phyloP scores from a whole-genome alignment of 2,329 filamentous ascomycete species.

The Hansfordia pulvinata region DNA sequence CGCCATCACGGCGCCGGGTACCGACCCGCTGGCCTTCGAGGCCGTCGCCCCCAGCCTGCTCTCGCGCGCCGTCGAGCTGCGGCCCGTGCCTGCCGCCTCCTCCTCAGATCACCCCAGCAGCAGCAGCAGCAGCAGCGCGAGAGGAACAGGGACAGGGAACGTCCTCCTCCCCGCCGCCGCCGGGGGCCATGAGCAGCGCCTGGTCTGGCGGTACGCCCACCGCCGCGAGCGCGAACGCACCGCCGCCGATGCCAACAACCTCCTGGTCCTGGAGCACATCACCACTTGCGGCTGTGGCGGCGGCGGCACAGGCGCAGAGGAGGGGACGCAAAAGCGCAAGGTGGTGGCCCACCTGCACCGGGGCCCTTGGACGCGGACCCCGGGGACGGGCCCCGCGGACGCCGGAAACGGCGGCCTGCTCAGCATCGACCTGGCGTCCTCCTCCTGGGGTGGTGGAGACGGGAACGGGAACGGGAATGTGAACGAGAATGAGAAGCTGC shows the following conservation, averaged over 20 bases:
- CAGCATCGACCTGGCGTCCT: slow-evolving; percentile 25
- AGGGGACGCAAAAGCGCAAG: too few relatives aligned
- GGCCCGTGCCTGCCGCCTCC: slow-evolving; percentile 32
- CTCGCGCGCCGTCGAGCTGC: slow-evolving; percentile 28
- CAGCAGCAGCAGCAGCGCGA: too few relatives aligned
- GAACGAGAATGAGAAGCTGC: slow-evolving; percentile 10
- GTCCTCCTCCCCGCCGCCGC: too few relatives aligned
- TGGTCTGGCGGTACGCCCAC: slow-evolving; percentile 42
- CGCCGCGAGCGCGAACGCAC: slow-evolving; percentile 29
- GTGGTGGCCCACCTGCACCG: slow-evolving; percentile 30
- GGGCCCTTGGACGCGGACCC: slow-evolving; percentile 21
- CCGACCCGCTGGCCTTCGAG: too few relatives aligned
- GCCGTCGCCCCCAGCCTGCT: slow-evolving; percentile 21
- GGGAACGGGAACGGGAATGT: slow-evolving; percentile 9
- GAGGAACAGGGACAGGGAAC: too few relatives aligned
- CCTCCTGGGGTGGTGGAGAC: slow-evolving; percentile 19
- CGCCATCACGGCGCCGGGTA: too few relatives aligned
- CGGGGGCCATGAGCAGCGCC: too few relatives aligned
- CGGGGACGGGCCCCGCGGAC: slow-evolving; percentile 20
- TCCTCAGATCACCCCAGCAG: too few relatives aligned
- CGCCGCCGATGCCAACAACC: slow-evolving; percentile 23
- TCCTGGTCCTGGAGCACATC: slow-evolving; percentile 37
- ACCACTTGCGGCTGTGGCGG: slow-evolving; percentile 10
- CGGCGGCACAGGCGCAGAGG: too few relatives aligned
- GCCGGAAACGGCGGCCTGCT: slow-evolving; percentile 38